phyloP scores from a whole-genome alignment of 129 eudicot genomes.

The Centella asiatica region DNA sequence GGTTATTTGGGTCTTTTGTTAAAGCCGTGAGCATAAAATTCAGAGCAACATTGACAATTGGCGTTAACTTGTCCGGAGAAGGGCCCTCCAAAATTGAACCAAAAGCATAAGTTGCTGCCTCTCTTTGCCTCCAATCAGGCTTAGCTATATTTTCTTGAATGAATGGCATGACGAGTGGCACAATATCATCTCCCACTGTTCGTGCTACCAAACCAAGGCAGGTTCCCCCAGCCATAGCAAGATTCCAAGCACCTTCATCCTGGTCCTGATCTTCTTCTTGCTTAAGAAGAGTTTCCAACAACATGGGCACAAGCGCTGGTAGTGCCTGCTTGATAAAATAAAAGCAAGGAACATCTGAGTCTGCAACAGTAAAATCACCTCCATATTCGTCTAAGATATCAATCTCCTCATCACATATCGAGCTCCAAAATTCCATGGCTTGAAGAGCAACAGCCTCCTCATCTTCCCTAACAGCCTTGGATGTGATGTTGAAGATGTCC shows the following conservation, averaged over 20 bases:
- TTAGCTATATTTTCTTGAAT: conserved; percentile 80
- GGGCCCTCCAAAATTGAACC: conserved; percentile 97
- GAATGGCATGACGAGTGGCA: conserved; percentile 93
- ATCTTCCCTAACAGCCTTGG: conserved; percentile 89
- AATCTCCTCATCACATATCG: conserved; percentile 96
- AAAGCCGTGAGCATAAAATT: conserved; percentile 82
- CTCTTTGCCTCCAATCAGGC: conserved; percentile 92
- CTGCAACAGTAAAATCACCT: conserved; percentile 70
- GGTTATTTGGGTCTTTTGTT: conserved; percentile 81
- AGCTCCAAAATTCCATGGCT: conserved; percentile 96
- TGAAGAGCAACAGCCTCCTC: conserved; percentile 92
- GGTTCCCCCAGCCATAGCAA: conserved; percentile 98
- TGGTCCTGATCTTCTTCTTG: conserved; percentile 99
- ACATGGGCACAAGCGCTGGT: conserved; percentile 89
- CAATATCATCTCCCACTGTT: conserved; percentile 86
- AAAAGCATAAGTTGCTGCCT: conserved; percentile 90
- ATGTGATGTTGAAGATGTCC: conserved; percentile 82
- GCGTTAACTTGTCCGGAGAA: conserved; percentile 75
- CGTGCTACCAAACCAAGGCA: conserved; percentile 96
- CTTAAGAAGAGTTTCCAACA: conserved; percentile 80
- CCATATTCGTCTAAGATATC: conserved; percentile 90
- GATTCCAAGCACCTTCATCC: conserved; percentile 99
- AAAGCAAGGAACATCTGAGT: conserved; percentile 79
- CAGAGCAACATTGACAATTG: conserved; percentile 76
- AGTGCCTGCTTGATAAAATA: conserved; percentile 90